These are phyloP conservation scores for Euphorbia pulcherrima DNA, from an alignment of 345 rosid genomes.

Conservation along the genomic window DNA sequence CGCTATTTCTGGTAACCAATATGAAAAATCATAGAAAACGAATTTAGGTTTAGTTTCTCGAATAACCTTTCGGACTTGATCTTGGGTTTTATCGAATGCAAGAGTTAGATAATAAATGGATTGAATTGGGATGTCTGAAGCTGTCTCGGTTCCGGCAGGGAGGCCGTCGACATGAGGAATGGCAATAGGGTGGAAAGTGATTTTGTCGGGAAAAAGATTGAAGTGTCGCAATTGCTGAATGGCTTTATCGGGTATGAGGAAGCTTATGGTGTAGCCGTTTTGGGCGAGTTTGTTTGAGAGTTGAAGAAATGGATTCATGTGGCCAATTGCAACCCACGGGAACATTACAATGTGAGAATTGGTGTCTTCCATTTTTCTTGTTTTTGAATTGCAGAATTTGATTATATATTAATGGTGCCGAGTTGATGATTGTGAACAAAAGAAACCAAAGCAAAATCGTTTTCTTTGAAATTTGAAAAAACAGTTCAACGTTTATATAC, in stretches of 20 bases:
- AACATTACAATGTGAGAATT: slow-evolving; percentile 3
- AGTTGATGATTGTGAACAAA: too few species aligned
- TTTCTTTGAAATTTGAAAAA: too few species aligned
- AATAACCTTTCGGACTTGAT: background rate
- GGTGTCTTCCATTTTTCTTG: background rate
- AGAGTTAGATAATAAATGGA: background rate
- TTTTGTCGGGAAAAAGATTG: slow-evolving; percentile 7
- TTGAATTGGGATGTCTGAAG: slow-evolving; percentile 7
- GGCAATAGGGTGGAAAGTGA: slow-evolving; percentile 17
- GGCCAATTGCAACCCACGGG: slow-evolving; percentile 22
- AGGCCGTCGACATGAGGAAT: slow-evolving; percentile 23
- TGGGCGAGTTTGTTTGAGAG: slow-evolving; percentile 20
- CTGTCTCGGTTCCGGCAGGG: slow-evolving; percentile 12
- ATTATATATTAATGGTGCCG: background rate
- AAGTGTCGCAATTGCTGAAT: background rate
- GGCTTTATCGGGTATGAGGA: slow-evolving; percentile 10
- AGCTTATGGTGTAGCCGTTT: slow-evolving; percentile 12
- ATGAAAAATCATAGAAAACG: slow-evolving; percentile 12
- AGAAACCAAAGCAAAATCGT: too few species aligned
- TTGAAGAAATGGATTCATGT: slow-evolving; percentile 20
- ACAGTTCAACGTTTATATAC: too few species aligned
- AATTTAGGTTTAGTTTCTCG: background rate
- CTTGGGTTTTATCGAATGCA: slow-evolving; percentile 16
- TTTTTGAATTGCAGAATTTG: too few species aligned
- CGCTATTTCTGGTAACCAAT: slow-evolving; percentile 13